Evolutionary conservation across 306 rosid genomes (phyloP), one percentile per base, ranked within the genome.

Genomic region (Pyrus pyrifolia): DNA sequence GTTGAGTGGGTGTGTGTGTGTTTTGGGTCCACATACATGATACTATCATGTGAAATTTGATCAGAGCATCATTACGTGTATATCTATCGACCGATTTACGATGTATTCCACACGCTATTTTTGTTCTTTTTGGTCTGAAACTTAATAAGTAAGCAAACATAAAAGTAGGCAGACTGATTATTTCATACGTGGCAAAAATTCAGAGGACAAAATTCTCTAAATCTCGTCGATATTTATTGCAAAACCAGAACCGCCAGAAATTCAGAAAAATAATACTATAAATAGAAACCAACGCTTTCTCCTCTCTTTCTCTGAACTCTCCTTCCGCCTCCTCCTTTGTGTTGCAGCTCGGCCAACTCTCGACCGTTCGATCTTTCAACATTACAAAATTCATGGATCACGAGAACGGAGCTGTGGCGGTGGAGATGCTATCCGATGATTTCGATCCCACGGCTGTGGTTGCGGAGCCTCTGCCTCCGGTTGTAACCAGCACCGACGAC

Each of bases 381-480:
- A 12, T 7, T 15, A 12, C 40, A 29, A 35, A 25, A 44, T 61
- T 38, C 67, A 42, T 70, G 66, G 81, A 66, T 17, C 55, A 23
- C 27, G 61, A 33, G 14, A 82, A 74, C 17, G 86, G 77, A 8
- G 27, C 11, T 5, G 62, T 12, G 3, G 71, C 18, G 45, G 31
- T 29, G 68, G 78, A 82, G 68, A 52, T 80, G 49, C 44, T 66
- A 62, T 29, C 38, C 17, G 79, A 49, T n/a, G 66, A 78, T 18
- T 85, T 82, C 69, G 88, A 76, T 76, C 82, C 80, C 52, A 68
- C 33, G 31, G 64, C 77, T 23, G 77, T 85, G 19, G 74, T 83
- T 65, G 59, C 82, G 21, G 88, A 87, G 61, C 82, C 88, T 61
- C 44, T 85, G 68, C 88, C 87, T 17, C 73, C 80, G 42, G 72